Evolutionary conservation across 1,284 basidiomycete species (phyloP), one percentile per base, ranked within the genome.

Genomic region (Neolentinus lepideus): DNA sequence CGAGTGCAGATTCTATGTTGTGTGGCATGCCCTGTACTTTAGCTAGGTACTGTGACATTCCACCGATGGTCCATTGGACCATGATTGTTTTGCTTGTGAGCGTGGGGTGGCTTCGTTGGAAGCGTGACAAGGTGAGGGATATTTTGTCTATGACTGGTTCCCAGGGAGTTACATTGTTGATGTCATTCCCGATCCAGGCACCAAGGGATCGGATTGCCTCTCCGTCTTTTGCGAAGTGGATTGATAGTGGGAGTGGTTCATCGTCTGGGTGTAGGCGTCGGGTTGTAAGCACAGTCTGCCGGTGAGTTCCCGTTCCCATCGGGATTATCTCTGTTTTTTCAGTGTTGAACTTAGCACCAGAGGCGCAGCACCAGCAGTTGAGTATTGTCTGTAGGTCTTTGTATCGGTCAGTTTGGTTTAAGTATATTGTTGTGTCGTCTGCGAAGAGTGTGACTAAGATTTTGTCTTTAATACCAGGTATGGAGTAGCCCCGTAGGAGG

Each of bases 271-370:
- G 26, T 3, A 58, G 26, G 19, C 22, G 47, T 2, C 57, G 31
- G 3, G 27, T 53, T 36, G n/a, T 14, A 16, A 54, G 36, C 25
- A 58, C n/a, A 14, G 51, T 27, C 24, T 47, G 36, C 2, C 63
- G 22, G 61, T 60, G 62, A 22, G 53, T 48, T 8, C 29, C 12
- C 3, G 43, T 26, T 1, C 71, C 70, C 0, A 72, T 61, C 0
- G 70, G 72, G 4, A 75, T 62, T 0, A 71, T 63, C 54, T 69
- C 67, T 0, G 70, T 74, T 54, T 74, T 74, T 1, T 52, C 51
- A 0, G 61, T 58, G 57, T 75, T 74, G 55, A 74, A 74, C 21
- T 64, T 65, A 0, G 70, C 69, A 0, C 61, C 62, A 3, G 71
- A 67, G 0, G 67, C 70, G 0, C n/a, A 22, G 54, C 71, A 73